Base-by-base conservation (phyloP, 2,329 filamentous ascomycete genomes). In the Aspergillus ustus region DNA sequence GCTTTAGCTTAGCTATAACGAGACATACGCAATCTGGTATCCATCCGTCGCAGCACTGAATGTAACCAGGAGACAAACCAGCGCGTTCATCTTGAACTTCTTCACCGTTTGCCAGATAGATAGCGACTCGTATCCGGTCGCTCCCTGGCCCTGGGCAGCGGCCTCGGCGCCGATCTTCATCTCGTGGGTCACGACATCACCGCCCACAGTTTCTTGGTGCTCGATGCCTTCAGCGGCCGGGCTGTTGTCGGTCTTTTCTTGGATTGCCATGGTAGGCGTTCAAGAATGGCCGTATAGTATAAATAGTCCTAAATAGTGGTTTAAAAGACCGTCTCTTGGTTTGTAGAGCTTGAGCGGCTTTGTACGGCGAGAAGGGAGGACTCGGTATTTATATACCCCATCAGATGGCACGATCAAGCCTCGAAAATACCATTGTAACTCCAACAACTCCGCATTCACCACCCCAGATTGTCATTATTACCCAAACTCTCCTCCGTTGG, bases 41-140 rank as follows among this genome's bases (percentile, higher is more conserved):
- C 60, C 60, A 37, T 62, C 60, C 1, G 60, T 62, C 2, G 60
- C 60, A 17, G 60, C 60, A 29, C 60, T 62, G 40, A 62, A 62
- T 34, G 60, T 52, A 34, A 62, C 52, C 4, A 52, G 51, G 17
- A 62, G 46, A 29, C 60, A 62, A 2, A 62, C 19, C 4, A 52
- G 17, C 1, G 28, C 52, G 56, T 17, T 29, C 25, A 62, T 19
- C 28, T 59, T 55, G 40, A 62, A 62, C 34, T 5, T 40, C 15
- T 40, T 40, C 11, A 13, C 34, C 13, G 34, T 40, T 40, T 40
- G 3, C 34, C 34, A 40, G 34, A 40, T 40, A 3, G 34, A 40
- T 4, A 40, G 34, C 34, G 34, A 40, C 2, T 40, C 34, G 11
- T 40, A 40, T 1, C 34, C 34, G 13, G 34, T 40, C 34, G 34